These are phyloP conservation scores for Kuraishia floccosa DNA, from an alignment of 805 yeast species.

Conservation along the genomic window DNA sequence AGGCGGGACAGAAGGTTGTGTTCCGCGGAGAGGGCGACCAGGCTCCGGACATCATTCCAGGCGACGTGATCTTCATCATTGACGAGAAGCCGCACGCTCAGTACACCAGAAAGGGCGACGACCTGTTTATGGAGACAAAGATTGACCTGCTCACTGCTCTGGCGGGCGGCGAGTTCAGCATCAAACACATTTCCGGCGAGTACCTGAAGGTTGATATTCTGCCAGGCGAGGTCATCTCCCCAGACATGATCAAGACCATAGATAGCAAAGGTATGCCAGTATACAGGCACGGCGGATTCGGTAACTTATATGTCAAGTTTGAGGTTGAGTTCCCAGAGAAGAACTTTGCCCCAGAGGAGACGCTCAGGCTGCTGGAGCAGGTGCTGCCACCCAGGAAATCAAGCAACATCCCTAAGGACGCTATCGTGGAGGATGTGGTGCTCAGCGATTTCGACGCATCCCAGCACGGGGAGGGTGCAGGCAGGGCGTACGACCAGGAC, in stretches of 20 bases:
- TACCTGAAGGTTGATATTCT: slow-evolving; percentile 71
- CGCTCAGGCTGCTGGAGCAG: slow-evolving; percentile 59
- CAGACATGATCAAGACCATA: slow-evolving; percentile 71
- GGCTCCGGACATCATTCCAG: slow-evolving; percentile 89
- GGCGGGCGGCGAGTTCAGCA: slow-evolving; percentile 87
- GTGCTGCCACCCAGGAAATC: slow-evolving; percentile 71
- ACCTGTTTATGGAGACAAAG: slow-evolving; percentile 75
- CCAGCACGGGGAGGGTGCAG: slow-evolving; percentile 33
- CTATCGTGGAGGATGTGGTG: slow-evolving; percentile 72
- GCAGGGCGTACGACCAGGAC: slow-evolving; percentile 36
- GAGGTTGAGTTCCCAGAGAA: slow-evolving; percentile 78
- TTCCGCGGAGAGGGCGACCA: slow-evolving; percentile 97
- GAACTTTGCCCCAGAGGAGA: slow-evolving; percentile 65
- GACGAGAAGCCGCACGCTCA: slow-evolving; percentile 80
- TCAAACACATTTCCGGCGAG: slow-evolving; percentile 88
- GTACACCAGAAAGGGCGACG: slow-evolving; percentile 84
- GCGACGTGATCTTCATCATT: slow-evolving; percentile 89
- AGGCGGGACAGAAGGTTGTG: slow-evolving; percentile 80
- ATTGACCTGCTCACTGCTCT: slow-evolving; percentile 88
- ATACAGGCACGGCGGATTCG: slow-evolving; percentile 76
- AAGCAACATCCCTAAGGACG: slow-evolving; percentile 54
- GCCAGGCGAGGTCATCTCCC: slow-evolving; percentile 90
- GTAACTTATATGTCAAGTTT: slow-evolving; percentile 81
- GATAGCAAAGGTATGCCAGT: slow-evolving; percentile 98
- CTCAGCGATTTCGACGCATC: slow-evolving; percentile 57